Percentiles rank a stretch among this genome's conserved stretches.
Conservation (phyloP, 176 grass and related monocot genomes). For the Avena atlantica region DNA sequence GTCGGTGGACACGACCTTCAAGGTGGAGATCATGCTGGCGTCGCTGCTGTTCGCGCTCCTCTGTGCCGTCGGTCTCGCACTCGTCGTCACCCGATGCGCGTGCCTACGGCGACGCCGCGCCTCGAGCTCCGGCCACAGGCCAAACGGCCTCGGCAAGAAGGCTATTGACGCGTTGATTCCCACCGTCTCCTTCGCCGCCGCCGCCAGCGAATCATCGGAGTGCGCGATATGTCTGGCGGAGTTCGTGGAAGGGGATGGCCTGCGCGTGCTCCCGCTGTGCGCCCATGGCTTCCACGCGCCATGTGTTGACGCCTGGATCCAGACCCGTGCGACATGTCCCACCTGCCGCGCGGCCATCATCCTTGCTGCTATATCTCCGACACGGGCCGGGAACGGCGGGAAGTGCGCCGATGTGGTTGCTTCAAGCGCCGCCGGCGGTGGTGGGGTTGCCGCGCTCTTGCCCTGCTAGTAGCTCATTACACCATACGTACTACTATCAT, state of each 20-base stretch:
- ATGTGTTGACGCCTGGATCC: constrained; percentile 75
- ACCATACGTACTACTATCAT: too few species aligned
- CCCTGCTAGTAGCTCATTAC: too few species aligned
- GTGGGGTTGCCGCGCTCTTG: too few species aligned
- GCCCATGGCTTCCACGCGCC: constrained; percentile 61
- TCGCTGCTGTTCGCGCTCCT: constrained; percentile 58
- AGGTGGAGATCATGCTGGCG: constrained; percentile 56
- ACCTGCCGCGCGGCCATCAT: background rate
- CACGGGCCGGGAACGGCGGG: background rate
- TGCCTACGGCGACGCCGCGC: background rate
- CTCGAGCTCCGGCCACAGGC: background rate
- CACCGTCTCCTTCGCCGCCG: constrained; percentile 2
- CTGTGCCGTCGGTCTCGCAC: constrained; percentile 56
- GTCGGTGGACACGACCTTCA: constrained; percentile 52
- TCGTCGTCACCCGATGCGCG: constrained; percentile 34
- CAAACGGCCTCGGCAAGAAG: constrained; percentile 60
- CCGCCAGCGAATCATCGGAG: background rate
- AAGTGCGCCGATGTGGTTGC: background rate
- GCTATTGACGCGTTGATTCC: constrained; percentile 55
- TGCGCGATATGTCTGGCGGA: background rate
- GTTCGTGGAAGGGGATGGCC: background rate
- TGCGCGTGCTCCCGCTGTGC: constrained; percentile 69
- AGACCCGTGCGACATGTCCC: background rate
- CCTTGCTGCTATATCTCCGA: too few species aligned
- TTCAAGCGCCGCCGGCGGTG: too few species aligned